Percentiles rank a stretch among this genome's conserved stretches.
These are phyloP conservation scores for Ceratocystis papillata DNA, from an alignment of 2,329 filamentous ascomycete genomes.

Conservation along the genomic window DNA sequence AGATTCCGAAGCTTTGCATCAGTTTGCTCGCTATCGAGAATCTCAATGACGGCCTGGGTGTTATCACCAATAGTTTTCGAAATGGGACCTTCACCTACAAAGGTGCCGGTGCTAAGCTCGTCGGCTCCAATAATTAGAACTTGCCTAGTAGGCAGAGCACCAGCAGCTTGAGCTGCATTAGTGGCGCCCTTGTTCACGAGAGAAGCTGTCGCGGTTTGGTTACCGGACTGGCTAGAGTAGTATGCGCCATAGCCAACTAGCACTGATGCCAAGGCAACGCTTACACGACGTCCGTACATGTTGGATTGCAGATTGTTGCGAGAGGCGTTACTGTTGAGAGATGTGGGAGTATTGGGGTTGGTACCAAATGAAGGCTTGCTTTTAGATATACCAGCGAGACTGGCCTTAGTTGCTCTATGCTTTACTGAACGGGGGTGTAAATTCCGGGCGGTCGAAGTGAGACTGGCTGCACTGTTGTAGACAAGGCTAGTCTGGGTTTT, in stretches of 20 bases:
- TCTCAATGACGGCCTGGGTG: conserved; percentile 79
- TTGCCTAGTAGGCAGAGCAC: conserved; percentile 45
- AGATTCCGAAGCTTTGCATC: conserved; percentile 78
- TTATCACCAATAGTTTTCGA: conserved; percentile 79
- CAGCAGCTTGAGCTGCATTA: conserved; percentile 27
- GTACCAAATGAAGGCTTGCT: conserved; percentile 23
- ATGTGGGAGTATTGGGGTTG: conserved; percentile 26
- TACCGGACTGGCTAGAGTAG: conserved; percentile 43
- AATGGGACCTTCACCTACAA: conserved; percentile 75
- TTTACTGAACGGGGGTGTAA: conserved; percentile 22
- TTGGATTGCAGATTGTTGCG: conserved; percentile 51
- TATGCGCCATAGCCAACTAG: conserved; percentile 64
- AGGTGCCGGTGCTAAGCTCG: conserved; percentile 76
- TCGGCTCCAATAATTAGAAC: conserved; percentile 84
- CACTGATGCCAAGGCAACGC: conserved; percentile 55
- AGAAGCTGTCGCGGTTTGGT: conserved; percentile 30
- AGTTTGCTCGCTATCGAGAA: conserved; percentile 91
- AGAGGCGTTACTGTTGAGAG: conserved; percentile 30
- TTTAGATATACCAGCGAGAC: conserved; percentile 7
- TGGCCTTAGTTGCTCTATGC: conserved; percentile 23
- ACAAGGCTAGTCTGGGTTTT: conserved; percentile 5
- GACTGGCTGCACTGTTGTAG: conserved; percentile 11
- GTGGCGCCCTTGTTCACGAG: conserved; percentile 25
- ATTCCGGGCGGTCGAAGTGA: not conserved
- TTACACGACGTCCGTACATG: conserved; percentile 63